Evolutionary conservation across 2,329 filamentous ascomycete species (phyloP).

Genomic region (Ramularia endophylla): DNA sequence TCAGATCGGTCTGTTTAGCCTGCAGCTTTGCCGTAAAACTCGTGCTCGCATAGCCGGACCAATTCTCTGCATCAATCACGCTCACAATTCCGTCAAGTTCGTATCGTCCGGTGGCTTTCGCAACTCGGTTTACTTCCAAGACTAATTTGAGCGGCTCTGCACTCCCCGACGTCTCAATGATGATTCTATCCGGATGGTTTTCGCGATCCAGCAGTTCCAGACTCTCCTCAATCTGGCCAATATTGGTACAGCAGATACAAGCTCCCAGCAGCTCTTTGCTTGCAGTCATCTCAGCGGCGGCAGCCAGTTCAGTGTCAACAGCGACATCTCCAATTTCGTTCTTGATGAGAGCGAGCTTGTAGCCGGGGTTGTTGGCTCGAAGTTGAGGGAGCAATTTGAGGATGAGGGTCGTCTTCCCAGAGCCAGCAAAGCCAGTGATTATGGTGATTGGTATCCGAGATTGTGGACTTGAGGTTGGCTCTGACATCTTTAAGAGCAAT

Average conservation of each 20-base stretch:
- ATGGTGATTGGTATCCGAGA: slow-evolving; percentile 76
- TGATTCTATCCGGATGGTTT: slow-evolving; percentile 69
- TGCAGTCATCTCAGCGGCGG: slow-evolving; percentile 74
- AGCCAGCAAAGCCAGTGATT: slow-evolving; percentile 91
- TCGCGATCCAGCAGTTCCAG: slow-evolving; percentile 64
- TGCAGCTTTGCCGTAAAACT: slow-evolving; percentile 84
- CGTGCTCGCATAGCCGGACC: slow-evolving; percentile 86
- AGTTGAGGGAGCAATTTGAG: slow-evolving; percentile 92
- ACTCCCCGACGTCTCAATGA: slow-evolving; percentile 87
- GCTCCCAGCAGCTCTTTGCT: slow-evolving; percentile 92
- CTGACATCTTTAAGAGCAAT: too few relatives aligned
- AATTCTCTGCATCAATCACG: slow-evolving; percentile 93
- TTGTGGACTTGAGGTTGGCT: too few relatives aligned
- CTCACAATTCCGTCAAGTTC: slow-evolving; percentile 80
- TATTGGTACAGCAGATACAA: slow-evolving; percentile 98
- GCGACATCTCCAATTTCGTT: slow-evolving; percentile 97
- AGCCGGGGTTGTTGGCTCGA: slow-evolving; percentile 74
- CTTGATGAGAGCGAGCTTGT: slow-evolving; percentile 90
- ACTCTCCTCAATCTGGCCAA: slow-evolving; percentile 79
- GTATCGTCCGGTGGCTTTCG: slow-evolving; percentile 63
- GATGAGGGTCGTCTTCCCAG: slow-evolving; percentile 93
- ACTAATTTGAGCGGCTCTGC: slow-evolving; percentile 80
- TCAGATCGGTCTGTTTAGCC: slow-evolving; percentile 81
- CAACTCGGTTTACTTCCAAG: slow-evolving; percentile 79
- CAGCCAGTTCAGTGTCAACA: slow-evolving; percentile 85